Percentiles rank a stretch among this genome's conserved stretches.
These are phyloP conservation scores for Trichaptum fuscoviolaceum DNA, from an alignment of 768 basidiomycete species.

Conservation along the genomic window DNA sequence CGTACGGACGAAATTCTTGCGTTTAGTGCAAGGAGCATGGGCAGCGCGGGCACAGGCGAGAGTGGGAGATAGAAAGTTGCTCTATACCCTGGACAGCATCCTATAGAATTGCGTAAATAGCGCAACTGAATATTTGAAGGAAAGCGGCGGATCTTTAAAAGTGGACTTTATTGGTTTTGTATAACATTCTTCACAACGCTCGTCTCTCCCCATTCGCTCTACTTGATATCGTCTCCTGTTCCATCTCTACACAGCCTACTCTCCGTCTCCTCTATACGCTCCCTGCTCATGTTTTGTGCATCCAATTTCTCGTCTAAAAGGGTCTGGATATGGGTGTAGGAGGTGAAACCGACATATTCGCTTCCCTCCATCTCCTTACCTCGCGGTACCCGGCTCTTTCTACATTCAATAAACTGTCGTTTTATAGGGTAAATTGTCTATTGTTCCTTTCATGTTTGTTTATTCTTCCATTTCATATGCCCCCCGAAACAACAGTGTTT, in stretches of 20 bases:
- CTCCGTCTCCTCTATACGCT: neutral
- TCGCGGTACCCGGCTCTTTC: too few relatives aligned
- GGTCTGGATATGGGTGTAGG: neutral
- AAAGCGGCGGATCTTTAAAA: neutral
- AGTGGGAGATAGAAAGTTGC: neutral
- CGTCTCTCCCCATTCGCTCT: neutral
- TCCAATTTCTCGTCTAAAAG: neutral
- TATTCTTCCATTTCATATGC: neutral
- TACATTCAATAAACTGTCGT: neutral
- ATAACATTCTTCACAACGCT: neutral
- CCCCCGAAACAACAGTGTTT: too few relatives aligned
- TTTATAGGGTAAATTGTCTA: neutral
- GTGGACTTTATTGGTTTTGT: neutral
- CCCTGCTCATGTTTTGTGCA: neutral
- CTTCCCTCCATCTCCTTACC: neutral
- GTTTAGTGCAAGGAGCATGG: conserved; percentile 3
- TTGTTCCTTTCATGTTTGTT: neutral
- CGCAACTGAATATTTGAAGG: neutral
- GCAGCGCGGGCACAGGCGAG: neutral
- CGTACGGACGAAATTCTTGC: conserved; percentile 1
- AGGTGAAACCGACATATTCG: neutral
- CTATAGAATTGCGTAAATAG: neutral
- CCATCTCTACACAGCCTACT: neutral
- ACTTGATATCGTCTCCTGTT: neutral
- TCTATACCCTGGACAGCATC: neutral